Evolutionary conservation across 345 rosid genomes (phyloP).

Genomic region (Hibiscus trionum): DNA sequence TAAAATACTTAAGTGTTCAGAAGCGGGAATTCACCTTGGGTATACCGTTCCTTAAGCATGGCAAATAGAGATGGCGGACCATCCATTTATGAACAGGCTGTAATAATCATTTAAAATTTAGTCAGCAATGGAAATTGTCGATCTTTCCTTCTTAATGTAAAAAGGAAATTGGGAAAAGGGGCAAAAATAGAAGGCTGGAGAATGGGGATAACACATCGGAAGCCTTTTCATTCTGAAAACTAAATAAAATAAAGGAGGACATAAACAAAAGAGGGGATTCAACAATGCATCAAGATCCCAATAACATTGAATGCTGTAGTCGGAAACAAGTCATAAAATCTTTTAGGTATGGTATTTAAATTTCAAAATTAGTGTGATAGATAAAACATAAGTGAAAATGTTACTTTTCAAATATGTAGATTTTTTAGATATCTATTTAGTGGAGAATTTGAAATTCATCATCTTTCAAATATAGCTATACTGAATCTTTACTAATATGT

Average conservation of each 20-base stretch:
- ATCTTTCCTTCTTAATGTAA: background rate
- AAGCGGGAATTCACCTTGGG: conserved; percentile 55
- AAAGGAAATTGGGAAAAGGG: background rate
- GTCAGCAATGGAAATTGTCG: conserved; percentile 23
- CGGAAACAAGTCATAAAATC: background rate
- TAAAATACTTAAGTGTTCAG: background rate
- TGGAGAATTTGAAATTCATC: background rate
- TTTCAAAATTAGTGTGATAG: background rate
- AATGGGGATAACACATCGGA: background rate
- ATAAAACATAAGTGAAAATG: background rate
- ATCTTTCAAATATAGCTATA: background rate
- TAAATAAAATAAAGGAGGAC: background rate
- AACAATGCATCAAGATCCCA: background rate
- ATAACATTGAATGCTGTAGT: background rate
- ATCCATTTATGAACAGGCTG: conserved; percentile 99
- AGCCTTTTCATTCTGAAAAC: conserved; percentile 3
- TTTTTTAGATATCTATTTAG: background rate
- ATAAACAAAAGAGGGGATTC: background rate
- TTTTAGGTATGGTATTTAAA: background rate
- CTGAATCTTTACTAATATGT: background rate
- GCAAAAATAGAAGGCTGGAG: background rate
- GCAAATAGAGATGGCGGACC: conserved; percentile 94
- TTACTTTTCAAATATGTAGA: background rate
- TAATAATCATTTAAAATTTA: conserved; percentile 16
- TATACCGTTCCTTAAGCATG: conserved; percentile 65